A percentile compares a stretch with the other conserved stretches of the same genome.
These are phyloP conservation scores for Aspergillus novofumigatus DNA, from an alignment of 2,329 filamentous ascomycete species.

Conservation along the genomic window DNA sequence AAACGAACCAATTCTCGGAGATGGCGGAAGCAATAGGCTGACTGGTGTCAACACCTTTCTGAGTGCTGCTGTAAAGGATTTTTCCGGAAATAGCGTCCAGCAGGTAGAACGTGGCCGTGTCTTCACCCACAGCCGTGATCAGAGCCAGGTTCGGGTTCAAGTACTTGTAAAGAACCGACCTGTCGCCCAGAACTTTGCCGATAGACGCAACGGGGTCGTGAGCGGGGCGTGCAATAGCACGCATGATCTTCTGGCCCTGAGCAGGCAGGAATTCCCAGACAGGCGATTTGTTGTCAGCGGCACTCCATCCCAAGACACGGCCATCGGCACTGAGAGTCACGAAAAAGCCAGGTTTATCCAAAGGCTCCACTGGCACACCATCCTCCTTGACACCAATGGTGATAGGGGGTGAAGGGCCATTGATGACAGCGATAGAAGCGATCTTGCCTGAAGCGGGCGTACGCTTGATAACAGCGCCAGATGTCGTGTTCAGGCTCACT, in stretches of 20 bases:
- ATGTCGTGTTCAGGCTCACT: slow-evolving; percentile 46
- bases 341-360: slow-evolving; percentile 33
- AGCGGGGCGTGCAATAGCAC: slow-evolving; percentile 62
- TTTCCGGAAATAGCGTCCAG: slow-evolving; percentile 83
- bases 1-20: slow-evolving; percentile 93
- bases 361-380: slow-evolving; percentile 29
- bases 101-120: slow-evolving; percentile 68
- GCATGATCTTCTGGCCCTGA: slow-evolving; percentile 62
- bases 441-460: slow-evolving; percentile 23
- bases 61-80: slow-evolving; percentile 66
- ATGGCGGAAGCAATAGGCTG: slow-evolving; percentile 73
- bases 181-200: slow-evolving; percentile 84
- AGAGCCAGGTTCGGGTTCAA: slow-evolving; percentile 82
- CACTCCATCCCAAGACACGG: slow-evolving; percentile 42
- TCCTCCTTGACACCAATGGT: slow-evolving; percentile 33
- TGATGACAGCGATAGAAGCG: slow-evolving; percentile 30
- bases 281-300: slow-evolving; percentile 36
- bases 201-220: slow-evolving; percentile 93
- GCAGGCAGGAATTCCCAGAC: slow-evolving; percentile 72
- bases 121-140: slow-evolving; percentile 63
- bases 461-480: slow-evolving; percentile 39
- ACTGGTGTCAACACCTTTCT: slow-evolving; percentile 68
- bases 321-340: slow-evolving; percentile 41
- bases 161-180: slow-evolving; percentile 96
- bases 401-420: slow-evolving; percentile 19